A percentile compares a stretch with the other conserved stretches of the same genome.
These are phyloP conservation scores for Nyssa sinensis DNA, from an alignment of 148 eudicot genomes.

Conservation along the genomic window DNA sequence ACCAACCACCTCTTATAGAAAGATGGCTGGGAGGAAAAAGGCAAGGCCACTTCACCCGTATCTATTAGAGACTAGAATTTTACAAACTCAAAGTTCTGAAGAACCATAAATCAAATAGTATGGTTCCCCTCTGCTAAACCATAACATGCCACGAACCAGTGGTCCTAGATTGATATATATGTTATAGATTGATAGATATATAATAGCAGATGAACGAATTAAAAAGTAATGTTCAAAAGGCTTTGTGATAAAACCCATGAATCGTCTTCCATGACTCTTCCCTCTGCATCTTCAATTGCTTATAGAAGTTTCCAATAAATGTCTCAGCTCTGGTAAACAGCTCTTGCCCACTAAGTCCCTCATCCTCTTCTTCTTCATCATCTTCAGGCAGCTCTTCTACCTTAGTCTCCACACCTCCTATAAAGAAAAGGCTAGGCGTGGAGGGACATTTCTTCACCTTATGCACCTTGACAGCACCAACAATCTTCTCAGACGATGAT, in stretches of 20 bases:
- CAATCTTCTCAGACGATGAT: slow-evolving; percentile 29
- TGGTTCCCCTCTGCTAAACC: background rate
- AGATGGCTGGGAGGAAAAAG: background rate
- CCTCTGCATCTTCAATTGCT: slow-evolving; percentile 67
- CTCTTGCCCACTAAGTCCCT: slow-evolving; percentile 35
- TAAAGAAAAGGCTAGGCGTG: slow-evolving; percentile 46
- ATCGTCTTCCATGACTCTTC: slow-evolving; percentile 60
- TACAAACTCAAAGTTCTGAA: background rate
- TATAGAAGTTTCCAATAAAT: slow-evolving; percentile 56
- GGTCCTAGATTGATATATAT: background rate
- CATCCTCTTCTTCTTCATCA: slow-evolving; percentile 20
- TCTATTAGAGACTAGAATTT: background rate
- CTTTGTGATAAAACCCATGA: slow-evolving; percentile 39
- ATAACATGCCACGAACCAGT: background rate
- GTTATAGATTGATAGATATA: background rate
- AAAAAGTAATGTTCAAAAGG: slow-evolving; percentile 20
- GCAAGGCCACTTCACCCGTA: background rate
- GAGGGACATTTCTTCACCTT: slow-evolving; percentile 46
- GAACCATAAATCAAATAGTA: background rate
- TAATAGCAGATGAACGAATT: background rate
- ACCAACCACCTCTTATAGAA: background rate
- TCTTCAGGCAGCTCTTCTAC: background rate
- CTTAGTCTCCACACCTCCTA: slow-evolving; percentile 31
- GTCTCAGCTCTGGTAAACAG: slow-evolving; percentile 51
- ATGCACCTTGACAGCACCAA: background rate